Evolutionary conservation across 2,329 filamentous ascomycete species (phyloP), one percentile per base, ranked within the genome.

Genomic region (Arthroderma uncinatum): DNA sequence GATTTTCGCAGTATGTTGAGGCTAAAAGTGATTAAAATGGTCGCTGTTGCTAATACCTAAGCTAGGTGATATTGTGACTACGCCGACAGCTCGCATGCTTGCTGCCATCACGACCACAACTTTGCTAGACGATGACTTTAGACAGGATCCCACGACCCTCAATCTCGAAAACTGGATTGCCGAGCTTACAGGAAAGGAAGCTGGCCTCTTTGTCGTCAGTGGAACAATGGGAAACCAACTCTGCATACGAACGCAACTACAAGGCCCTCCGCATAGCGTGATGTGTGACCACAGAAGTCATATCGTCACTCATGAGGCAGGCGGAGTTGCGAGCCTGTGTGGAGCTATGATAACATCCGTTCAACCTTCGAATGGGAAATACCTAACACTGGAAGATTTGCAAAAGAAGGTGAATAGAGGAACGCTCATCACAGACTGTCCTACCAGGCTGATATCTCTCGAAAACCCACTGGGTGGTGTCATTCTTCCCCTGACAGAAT

Each of bases 111-210:
- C 82, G 63, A 77, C 82, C 53, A 86, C 84, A 61, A 85, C 86
- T 0, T 81, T 95, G 33, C 77, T 86, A n/a, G 91, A 96, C 71
- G 91, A 95, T 70, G 89, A 95, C 63, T 88, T 86, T 69, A 74
- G 78, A 61, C 89, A 94, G 71, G 90, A 95, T 65, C 76, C 81
- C 0, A 89, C 86, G 0, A 95, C 92, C 1, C 83, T 80, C 54
- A 78, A 81, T 28, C 82, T 97, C 40, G 87, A 96, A 70, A 73
- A 78, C 47, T 84, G 87, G 68, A 66, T 72, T 28, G 63, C 65
- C 3, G 56, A 58, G 9, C 55, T 71, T 1, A 67, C 66, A 1
- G 70, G 70, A 14, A 66, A 67, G 52, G 67, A 71, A 54, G 66
- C 63, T 8, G 65, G 64, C 0, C 60, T 72, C 2, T 69, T 69